Evolutionary conservation across 805 yeast species (phyloP).

Genomic region (Pichia gijzeniarum): DNA sequence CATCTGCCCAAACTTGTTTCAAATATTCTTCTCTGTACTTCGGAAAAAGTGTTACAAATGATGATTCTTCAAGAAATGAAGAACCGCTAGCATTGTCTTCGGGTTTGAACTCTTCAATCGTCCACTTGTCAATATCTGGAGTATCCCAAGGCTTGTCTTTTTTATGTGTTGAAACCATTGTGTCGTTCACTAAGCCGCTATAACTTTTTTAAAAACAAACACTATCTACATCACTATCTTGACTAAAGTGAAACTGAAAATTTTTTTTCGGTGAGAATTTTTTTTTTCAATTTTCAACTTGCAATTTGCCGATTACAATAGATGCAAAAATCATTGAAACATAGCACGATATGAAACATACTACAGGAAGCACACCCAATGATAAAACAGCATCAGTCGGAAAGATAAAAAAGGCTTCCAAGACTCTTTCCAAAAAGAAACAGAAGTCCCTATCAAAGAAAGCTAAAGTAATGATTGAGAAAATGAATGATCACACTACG

Average conservation of each 20-base stretch:
- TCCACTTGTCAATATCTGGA: slow-evolving; percentile 91
- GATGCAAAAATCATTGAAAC: too few species aligned
- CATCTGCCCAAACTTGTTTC: slow-evolving; percentile 89
- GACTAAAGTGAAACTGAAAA: too few species aligned
- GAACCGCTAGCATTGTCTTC: slow-evolving; percentile 84
- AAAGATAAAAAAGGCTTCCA: slow-evolving; percentile 3
- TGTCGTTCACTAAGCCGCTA: not conserved
- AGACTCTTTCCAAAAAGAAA: slow-evolving; percentile 18
- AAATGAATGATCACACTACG: slow-evolving; percentile 21
- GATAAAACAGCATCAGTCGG: not conserved
- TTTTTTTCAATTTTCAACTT: not conserved
- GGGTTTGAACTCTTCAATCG: slow-evolving; percentile 76
- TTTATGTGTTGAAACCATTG: slow-evolving; percentile 89
- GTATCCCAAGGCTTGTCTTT: slow-evolving; percentile 98
- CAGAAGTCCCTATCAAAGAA: slow-evolving; percentile 20
- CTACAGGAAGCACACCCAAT: not conserved
- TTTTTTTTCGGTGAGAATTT: not conserved
- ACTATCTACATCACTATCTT: too few species aligned
- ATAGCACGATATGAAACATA: not conserved
- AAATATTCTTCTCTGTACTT: slow-evolving; percentile 91
- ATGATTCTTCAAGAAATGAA: slow-evolving; percentile 92
- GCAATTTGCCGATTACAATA: not conserved
- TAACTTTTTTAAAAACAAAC: not conserved
- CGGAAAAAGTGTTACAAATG: slow-evolving; percentile 92
- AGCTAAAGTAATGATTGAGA: slow-evolving; percentile 23